Percentiles rank a stretch among this genome's conserved stretches.
Conservation (phyloP, 352 stramenopile species). For the Phytopythium boreale region DNA sequence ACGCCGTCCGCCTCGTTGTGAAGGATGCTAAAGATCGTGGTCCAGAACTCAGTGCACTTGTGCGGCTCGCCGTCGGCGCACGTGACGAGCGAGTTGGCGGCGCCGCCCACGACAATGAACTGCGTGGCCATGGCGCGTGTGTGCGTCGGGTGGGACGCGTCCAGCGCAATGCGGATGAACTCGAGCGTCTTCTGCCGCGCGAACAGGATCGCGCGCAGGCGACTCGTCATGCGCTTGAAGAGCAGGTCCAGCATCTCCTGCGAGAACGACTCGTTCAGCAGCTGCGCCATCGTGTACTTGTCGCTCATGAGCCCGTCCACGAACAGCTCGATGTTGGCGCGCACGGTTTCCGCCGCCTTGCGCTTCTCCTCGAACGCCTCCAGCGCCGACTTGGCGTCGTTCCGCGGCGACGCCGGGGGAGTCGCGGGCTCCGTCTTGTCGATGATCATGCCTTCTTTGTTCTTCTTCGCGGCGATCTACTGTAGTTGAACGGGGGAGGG, state of each 20-base stretch:
- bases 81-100: slow-evolving; percentile 48
- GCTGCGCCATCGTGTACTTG: slow-evolving; percentile 48
- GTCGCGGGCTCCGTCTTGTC: slow-evolving; percentile 17
- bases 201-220: slow-evolving; percentile 73
- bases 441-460: background rate
- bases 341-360: slow-evolving; percentile 49
- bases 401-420: slow-evolving; percentile 29
- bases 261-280: slow-evolving; percentile 82
- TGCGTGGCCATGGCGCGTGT: slow-evolving; percentile 68
- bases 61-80: slow-evolving; percentile 45
- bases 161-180: slow-evolving; percentile 63
- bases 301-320: slow-evolving; percentile 78
- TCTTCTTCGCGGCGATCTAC: background rate
- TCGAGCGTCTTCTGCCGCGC: slow-evolving; percentile 65
- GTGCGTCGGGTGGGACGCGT: slow-evolving; percentile 49
- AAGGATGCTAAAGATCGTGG: slow-evolving; percentile 64
- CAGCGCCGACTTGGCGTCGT: slow-evolving; percentile 19
- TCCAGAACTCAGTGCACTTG: slow-evolving; percentile 61
- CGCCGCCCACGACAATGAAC: slow-evolving; percentile 72
- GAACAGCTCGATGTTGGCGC: slow-evolving; percentile 78
- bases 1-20: slow-evolving; percentile 55
- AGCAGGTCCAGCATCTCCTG: slow-evolving; percentile 84
- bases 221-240: slow-evolving; percentile 84
- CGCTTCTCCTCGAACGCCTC: slow-evolving; percentile 38
- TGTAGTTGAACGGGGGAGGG: no score